phyloP scores from a whole-genome alignment of 1,139 yeast species.

The Sugiyamaella paludigena region DNA sequence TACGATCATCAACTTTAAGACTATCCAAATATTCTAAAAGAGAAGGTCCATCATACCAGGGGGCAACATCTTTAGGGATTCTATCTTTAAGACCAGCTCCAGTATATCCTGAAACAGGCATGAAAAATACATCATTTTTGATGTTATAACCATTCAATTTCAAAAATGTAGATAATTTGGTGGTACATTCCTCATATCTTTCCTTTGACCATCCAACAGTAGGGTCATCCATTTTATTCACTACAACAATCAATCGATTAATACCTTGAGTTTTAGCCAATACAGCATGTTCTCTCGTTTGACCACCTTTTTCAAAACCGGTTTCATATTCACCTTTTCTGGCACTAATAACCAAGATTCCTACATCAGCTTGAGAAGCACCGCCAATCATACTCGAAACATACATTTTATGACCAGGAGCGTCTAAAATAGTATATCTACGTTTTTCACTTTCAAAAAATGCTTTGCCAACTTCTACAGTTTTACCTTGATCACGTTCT shows the following conservation, averaged over 20 bases:
- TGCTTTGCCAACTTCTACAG: conserved; percentile 98
- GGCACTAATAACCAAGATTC: conserved; percentile 93
- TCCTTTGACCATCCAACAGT: conserved; percentile 95
- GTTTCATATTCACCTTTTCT: conserved; percentile 99
- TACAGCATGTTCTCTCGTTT: conserved; percentile 97
- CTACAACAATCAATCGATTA: conserved; percentile 85
- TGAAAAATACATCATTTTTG: conserved; percentile 78
- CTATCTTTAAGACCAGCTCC: conserved; percentile 96
- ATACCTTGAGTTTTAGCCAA: conserved; percentile 98
- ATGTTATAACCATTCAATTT: conserved; percentile 85
- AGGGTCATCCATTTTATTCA: conserved; percentile 98
- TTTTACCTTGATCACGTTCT: conserved; percentile 97
- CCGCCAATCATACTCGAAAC: conserved; percentile 99
- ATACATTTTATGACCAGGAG: conserved; percentile 99
- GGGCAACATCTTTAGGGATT: conserved; percentile 65
- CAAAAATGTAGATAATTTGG: conserved; percentile 71
- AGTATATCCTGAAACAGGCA: conserved; percentile 98
- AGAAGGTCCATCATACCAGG: conserved; percentile 95
- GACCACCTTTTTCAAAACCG: conserved; percentile 98
- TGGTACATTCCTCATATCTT: conserved; percentile 93
- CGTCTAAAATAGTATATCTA: conserved; percentile 95
- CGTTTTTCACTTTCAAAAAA: conserved; percentile 96
- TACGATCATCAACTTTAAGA: conserved; percentile 80
- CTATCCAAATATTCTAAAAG: conserved; percentile 83
- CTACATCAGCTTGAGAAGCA: conserved; percentile 98